Evolutionary conservation across 108 stramenopile genomes (phyloP).

Genomic region (Hondaea fermentalgiana): DNA sequence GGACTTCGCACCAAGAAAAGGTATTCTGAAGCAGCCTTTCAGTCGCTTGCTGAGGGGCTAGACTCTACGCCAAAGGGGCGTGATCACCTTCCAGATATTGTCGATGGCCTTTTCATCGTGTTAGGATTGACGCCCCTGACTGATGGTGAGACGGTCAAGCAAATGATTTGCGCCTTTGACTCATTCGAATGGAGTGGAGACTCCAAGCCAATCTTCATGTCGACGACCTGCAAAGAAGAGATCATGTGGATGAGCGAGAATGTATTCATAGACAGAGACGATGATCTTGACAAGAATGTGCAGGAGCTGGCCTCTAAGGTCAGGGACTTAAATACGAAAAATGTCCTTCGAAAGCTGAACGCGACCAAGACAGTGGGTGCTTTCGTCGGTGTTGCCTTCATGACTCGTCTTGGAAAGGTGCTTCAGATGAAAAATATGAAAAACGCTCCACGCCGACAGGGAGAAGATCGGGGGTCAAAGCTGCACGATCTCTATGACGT

Average conservation of each 20-base stretch:
- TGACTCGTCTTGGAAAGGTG: not conserved
- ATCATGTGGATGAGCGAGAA: not conserved
- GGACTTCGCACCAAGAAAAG: not conserved
- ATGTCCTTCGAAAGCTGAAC: not conserved
- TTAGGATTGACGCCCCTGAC: not conserved
- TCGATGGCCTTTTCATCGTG: constrained; percentile 3
- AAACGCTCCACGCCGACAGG: not conserved
- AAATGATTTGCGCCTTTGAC: not conserved
- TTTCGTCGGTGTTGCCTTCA: not conserved
- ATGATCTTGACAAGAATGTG: not conserved
- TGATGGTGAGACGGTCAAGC: not conserved
- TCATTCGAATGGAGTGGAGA: not conserved
- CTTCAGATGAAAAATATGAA: not conserved
- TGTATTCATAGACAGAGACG: not conserved
- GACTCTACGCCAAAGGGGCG: not conserved
- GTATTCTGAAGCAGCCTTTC: not conserved
- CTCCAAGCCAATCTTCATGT: not conserved
- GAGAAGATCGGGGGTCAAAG: not conserved
- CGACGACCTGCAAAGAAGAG: not conserved
- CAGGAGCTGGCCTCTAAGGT: not conserved
- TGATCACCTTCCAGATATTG: not conserved
- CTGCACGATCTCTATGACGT: not conserved
- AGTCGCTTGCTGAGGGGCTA: not conserved
- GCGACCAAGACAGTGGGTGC: not conserved
- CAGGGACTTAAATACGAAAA: not conserved